phyloP scores from a whole-genome alignment of 148 eudicot genomes.

The Spergularia bocconei region DNA sequence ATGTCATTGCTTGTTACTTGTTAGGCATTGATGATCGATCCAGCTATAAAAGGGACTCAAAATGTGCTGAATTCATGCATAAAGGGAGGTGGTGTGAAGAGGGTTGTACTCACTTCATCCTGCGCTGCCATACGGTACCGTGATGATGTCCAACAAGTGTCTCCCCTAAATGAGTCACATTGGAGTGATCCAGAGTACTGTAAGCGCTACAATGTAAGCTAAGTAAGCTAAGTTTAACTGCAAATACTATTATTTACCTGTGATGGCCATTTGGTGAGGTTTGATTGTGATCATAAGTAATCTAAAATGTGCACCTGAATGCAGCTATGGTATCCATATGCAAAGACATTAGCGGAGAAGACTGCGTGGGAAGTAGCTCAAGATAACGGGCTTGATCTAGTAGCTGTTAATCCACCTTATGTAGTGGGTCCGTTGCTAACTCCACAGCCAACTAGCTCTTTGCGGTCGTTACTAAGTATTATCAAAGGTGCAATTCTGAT shows the following conservation, averaged over 20 bases:
- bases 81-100: conserved; percentile 46
- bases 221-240: conserved; percentile 28
- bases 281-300: no score
- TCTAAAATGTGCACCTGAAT: neutral
- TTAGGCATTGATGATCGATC: conserved; percentile 26
- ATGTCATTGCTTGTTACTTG: conserved; percentile 1
- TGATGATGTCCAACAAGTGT: conserved; percentile 46
- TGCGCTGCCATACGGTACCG: conserved; percentile 60
- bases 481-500: conserved; percentile 43
- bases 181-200: conserved; percentile 81
- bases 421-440: conserved; percentile 68
- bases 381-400: conserved; percentile 62
- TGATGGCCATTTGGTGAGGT: neutral
- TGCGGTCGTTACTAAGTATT: conserved; percentile 33
- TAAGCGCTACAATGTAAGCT: conserved; percentile 49
- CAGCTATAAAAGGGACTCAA: conserved; percentile 55
- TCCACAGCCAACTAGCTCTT: conserved; percentile 72
- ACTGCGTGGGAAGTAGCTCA: conserved; percentile 68
- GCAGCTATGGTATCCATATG: conserved; percentile 82
- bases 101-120: conserved; percentile 74
- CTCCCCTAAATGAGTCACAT: conserved; percentile 69
- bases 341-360: conserved; percentile 69
- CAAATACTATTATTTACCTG: neutral
- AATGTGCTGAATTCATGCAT: conserved; percentile 64
- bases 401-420: conserved; percentile 70